These are phyloP conservation scores for Hygrocybe punicea DNA, from an alignment of 768 basidiomycete species.

Conservation along the genomic window DNA sequence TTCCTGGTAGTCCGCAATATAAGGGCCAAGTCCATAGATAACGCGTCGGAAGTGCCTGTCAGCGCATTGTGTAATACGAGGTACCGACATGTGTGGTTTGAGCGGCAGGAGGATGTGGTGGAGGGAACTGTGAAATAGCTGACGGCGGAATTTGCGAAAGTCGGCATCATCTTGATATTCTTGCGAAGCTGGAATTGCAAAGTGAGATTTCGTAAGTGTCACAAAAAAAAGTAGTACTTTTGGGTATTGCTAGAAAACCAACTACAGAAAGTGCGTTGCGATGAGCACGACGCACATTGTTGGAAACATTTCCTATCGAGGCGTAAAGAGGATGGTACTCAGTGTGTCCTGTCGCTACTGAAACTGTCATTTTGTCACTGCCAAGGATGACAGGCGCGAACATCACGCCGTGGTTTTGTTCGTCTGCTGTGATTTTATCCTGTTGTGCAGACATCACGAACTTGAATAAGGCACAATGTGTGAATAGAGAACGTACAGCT, in stretches of 20 bases:
- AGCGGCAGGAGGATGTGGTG: conserved; percentile 21
- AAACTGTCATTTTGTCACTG: conserved; percentile 39
- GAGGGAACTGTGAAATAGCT: conserved; percentile 33
- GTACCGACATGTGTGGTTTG: conserved; percentile 21
- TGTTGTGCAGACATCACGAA: conserved; percentile 9
- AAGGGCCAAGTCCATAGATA: conserved; percentile 33
- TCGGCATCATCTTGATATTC: conserved; percentile 11
- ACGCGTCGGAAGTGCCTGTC: conserved; percentile 29
- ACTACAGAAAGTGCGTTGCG: conserved; percentile 26
- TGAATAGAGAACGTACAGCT: conserved; percentile 8
- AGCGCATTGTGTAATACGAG: conserved; percentile 19
- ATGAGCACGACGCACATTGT: conserved; percentile 28
- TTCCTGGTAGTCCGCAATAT: conserved; percentile 42
- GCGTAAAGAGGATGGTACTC: conserved; percentile 36
- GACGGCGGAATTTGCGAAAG: conserved; percentile 26
- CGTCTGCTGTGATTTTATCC: conserved; percentile 25
- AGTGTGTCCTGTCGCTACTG: conserved; percentile 36
- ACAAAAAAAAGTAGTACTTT: conserved; percentile 16
- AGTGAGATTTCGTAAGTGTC: neutral
- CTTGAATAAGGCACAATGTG: neutral
- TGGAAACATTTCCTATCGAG: conserved; percentile 32
- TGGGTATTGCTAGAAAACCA: conserved; percentile 30
- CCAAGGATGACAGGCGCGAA: conserved; percentile 35
- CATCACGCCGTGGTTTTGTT: conserved; percentile 24
- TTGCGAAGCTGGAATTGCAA: neutral